Evolutionary conservation across 345 rosid genomes (phyloP).

Genomic region (Pelargonium nanum): DNA sequence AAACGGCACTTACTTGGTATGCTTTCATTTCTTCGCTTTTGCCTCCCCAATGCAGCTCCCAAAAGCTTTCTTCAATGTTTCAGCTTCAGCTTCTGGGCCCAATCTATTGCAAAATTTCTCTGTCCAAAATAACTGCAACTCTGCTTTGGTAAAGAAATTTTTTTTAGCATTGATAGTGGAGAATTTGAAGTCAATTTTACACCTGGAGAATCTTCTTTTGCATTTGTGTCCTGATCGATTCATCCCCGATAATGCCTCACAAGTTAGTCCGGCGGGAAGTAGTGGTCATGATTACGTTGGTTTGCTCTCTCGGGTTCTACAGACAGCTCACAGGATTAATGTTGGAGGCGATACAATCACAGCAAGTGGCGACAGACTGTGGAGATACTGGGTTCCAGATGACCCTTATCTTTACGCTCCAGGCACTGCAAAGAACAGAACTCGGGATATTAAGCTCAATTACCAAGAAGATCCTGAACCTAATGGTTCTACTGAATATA

Average conservation of each 20-base stretch:
- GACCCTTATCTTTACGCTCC: conserved; percentile 13
- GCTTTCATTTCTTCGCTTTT: conserved; percentile 28
- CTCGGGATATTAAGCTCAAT: fast-evolving
- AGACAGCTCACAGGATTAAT: conserved; percentile 27
- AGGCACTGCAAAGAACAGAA: conserved; percentile 3
- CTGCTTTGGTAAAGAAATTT: conserved; percentile 31
- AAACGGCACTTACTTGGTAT: conserved; percentile 29
- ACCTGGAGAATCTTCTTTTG: conserved; percentile 33
- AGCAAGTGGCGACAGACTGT: conserved; percentile 22
- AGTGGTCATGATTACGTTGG: background rate
- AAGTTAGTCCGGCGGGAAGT: background rate
- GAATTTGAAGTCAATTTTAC: conserved; percentile 22
- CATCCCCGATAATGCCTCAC: conserved; percentile 6
- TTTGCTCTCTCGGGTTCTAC: conserved; percentile 18
- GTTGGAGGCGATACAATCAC: conserved; percentile 31
- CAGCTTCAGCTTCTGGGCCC: conserved; percentile 15
- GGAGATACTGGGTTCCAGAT: conserved; percentile 40
- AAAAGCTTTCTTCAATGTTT: conserved; percentile 38
- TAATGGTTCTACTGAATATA: conserved; percentile 4
- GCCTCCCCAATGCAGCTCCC: conserved; percentile 23
- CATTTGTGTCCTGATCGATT: conserved; percentile 29
- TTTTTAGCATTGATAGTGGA: conserved; percentile 15
- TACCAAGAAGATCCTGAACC: background rate
- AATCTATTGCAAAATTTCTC: conserved; percentile 20
- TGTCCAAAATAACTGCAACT: conserved; percentile 1